A percentile compares a stretch with the other conserved stretches of the same genome.
These are phyloP conservation scores for Boletus edulis DNA, from an alignment of 768 basidiomycete species.

Conservation along the genomic window DNA sequence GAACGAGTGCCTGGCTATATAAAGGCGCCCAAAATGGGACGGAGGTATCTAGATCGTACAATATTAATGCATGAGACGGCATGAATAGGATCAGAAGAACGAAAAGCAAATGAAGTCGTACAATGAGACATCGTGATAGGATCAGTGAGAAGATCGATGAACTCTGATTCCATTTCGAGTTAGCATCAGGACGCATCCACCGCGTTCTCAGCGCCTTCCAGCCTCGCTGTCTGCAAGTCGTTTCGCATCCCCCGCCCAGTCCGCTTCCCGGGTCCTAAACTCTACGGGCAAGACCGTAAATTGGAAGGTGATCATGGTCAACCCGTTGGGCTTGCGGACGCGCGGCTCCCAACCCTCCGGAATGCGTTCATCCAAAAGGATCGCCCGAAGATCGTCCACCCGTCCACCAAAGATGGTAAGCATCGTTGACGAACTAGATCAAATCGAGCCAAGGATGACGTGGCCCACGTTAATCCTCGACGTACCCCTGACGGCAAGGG, in stretches of 20 bases:
- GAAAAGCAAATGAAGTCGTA: too few relatives aligned
- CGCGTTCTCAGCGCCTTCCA: background rate
- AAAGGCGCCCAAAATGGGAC: background rate
- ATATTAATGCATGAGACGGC: background rate
- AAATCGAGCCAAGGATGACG: background rate
- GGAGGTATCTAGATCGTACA: background rate
- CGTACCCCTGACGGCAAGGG: too few relatives aligned
- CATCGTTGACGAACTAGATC: slow-evolving; percentile 59
- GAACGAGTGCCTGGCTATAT: too few relatives aligned
- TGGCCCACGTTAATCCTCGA: background rate
- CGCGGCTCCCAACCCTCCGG: slow-evolving; percentile 72
- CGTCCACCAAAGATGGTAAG: slow-evolving; percentile 68
- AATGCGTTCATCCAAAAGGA: slow-evolving; percentile 67
- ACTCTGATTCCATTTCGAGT: background rate
- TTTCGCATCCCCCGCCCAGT: slow-evolving; percentile 17
- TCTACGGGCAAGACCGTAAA: slow-evolving; percentile 26
- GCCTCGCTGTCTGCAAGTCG: background rate
- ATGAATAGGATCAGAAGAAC: background rate
- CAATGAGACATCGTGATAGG: too few relatives aligned
- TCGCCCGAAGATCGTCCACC: slow-evolving; percentile 48
- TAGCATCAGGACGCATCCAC: background rate
- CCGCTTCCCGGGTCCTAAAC: slow-evolving; percentile 14
- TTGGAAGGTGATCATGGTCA: slow-evolving; percentile 62
- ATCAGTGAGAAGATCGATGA: too few relatives aligned
- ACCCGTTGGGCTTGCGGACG: slow-evolving; percentile 48